phyloP scores from a whole-genome alignment of 1,284 basidiomycete genomes.

The Cutaneotrichosporon curvatum region DNA sequence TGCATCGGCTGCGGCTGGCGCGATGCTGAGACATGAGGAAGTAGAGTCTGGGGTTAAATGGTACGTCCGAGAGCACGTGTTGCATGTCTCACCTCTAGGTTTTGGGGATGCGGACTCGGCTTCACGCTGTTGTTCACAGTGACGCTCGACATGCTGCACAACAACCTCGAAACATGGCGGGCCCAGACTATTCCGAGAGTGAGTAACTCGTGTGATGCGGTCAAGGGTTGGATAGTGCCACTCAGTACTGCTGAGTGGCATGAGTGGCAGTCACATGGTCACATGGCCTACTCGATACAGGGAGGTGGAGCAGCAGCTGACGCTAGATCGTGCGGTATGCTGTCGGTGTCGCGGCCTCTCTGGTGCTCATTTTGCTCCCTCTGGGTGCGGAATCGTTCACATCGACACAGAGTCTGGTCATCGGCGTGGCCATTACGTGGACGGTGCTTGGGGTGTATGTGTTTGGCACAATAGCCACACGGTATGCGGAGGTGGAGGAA shows the following conservation, averaged over 20 bases:
- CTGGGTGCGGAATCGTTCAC: constrained; percentile 12
- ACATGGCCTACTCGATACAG: neutral
- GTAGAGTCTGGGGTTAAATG: neutral
- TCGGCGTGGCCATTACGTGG: constrained; percentile 24
- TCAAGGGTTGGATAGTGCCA: no score
- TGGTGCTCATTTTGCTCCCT: constrained; percentile 27
- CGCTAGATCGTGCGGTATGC: constrained; percentile 18
- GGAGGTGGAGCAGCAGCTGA: no score
- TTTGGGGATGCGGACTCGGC: constrained; percentile 43
- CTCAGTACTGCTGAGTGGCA: no score
- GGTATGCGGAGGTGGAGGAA: neutral
- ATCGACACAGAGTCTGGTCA: constrained; percentile 18
- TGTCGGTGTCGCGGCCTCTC: constrained; percentile 13
- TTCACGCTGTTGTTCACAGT: constrained; percentile 38
- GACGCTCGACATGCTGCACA: constrained; percentile 39
- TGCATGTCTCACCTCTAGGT: neutral
- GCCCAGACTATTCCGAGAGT: constrained; percentile 25
- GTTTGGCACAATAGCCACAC: constrained; percentile 18
- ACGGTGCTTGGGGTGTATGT: constrained; percentile 19
- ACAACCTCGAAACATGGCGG: constrained; percentile 20
- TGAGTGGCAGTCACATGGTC: no score
- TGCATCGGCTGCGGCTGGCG: constrained; percentile 39
- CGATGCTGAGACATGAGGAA: constrained; percentile 16
- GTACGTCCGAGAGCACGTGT: neutral
- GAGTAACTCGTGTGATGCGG: no score